Conservation (phyloP, 192 early-diverging fungal genomes). For the Backusella circina region DNA sequence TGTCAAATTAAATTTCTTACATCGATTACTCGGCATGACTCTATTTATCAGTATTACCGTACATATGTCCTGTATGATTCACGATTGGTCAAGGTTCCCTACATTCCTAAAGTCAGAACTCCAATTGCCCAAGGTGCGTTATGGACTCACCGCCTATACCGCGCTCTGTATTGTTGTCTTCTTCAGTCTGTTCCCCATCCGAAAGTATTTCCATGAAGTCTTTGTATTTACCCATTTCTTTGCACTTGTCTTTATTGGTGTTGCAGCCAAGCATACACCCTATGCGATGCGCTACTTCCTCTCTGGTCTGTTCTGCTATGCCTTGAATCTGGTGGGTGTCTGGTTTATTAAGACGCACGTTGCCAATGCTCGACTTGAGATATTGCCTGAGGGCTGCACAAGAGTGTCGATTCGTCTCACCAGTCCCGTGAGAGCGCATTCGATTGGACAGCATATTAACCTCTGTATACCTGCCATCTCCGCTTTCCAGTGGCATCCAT, state of each 20-base stretch:
- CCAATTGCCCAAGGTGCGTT: constrained; percentile 36
- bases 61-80: constrained; percentile 45
- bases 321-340: constrained; percentile 37
- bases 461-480: constrained; percentile 48
- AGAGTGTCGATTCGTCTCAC: constrained; percentile 31
- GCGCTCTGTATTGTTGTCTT: constrained; percentile 47
- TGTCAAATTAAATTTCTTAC: constrained; percentile 39
- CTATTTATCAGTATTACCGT: constrained; percentile 38
- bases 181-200: constrained; percentile 43
- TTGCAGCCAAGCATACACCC: constrained; percentile 50
- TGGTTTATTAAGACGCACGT: constrained; percentile 42
- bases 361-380: constrained; percentile 32
- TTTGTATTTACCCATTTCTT: constrained; percentile 46
- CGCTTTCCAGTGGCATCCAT: constrained; percentile 52
- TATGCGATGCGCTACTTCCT: constrained; percentile 51
- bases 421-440: constrained; percentile 22
- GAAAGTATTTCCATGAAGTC: constrained; percentile 39
- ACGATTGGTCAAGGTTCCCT: constrained; percentile 33
- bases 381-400: constrained; percentile 33
- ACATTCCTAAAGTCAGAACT: constrained; percentile 18
- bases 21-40: constrained; percentile 38
- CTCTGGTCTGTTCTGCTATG: constrained; percentile 41
- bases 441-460: constrained; percentile 42
- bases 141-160: constrained; percentile 44
- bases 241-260: constrained; percentile 41